Conservation (phyloP, 2,329 filamentous ascomycete species). For the Penicillium crustosum region DNA sequence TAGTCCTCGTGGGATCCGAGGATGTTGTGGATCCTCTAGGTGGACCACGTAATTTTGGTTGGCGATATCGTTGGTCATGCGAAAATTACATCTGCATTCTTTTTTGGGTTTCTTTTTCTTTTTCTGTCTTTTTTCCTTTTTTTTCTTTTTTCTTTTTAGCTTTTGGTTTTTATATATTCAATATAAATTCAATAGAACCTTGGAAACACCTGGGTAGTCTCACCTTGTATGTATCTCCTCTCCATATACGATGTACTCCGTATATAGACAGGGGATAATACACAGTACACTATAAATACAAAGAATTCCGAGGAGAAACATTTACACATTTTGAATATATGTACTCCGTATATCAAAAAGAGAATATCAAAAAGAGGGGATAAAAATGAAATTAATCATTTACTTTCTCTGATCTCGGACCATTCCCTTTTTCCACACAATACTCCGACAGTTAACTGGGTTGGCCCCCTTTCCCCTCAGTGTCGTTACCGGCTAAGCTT, state of each 20-base stretch:
- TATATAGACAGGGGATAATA: neutral
- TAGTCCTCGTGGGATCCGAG: conserved; percentile 37
- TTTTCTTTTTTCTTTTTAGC: too few species aligned
- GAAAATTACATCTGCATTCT: conserved; percentile 6
- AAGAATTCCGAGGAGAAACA: neutral
- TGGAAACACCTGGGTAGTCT: neutral
- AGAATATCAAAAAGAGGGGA: neutral
- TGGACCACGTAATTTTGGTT: conserved; percentile 25
- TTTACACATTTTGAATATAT: neutral
- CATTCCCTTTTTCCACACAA: conserved; percentile 23
- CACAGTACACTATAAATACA: neutral
- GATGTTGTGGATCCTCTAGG: conserved; percentile 30
- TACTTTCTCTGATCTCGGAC: conserved; percentile 16
- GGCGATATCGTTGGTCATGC: conserved; percentile 9
- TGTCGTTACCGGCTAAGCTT: conserved; percentile 21
- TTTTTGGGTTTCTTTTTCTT: neutral
- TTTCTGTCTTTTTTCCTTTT: neutral
- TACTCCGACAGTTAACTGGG: conserved; percentile 20
- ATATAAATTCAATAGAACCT: too few species aligned
- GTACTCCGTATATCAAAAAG: neutral
- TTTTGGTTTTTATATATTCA: neutral
- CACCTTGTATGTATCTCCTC: neutral
- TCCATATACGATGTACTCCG: neutral
- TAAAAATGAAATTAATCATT: neutral
- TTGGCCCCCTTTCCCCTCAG: conserved; percentile 27